These are phyloP conservation scores for Zygoascus hellenicus DNA, from an alignment of 1,139 yeast genomes.

Conservation along the genomic window DNA sequence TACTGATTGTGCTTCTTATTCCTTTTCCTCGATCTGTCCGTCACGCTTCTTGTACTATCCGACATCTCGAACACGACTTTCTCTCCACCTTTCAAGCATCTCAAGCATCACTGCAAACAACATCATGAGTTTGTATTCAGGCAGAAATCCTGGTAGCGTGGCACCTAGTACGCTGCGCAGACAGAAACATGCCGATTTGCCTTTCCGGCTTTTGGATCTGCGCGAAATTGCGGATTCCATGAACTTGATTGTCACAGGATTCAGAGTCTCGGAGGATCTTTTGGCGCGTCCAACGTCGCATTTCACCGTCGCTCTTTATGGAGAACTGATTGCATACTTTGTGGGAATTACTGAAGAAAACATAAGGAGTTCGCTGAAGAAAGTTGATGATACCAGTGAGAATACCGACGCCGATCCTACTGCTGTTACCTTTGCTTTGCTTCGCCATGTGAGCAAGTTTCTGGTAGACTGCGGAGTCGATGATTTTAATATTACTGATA, in stretches of 20 bases:
- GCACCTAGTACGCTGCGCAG: conserved; percentile 21
- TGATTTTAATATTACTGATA: conserved; percentile 70
- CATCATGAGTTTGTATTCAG: no score
- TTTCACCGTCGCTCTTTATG: conserved; percentile 56
- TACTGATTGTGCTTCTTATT: no score
- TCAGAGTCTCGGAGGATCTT: conserved; percentile 31
- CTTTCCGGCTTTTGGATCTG: conserved; percentile 63
- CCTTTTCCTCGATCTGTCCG: no score
- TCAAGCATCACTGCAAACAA: no score
- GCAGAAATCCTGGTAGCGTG: no score
- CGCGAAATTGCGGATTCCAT: conserved; percentile 59
- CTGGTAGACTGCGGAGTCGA: conserved; percentile 68
- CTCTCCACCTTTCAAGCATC: no score
- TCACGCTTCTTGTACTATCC: no score
- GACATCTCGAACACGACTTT: no score
- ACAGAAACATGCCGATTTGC: conserved; percentile 14
- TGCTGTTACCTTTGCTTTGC: conserved; percentile 47
- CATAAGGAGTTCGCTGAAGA: conserved; percentile 33
- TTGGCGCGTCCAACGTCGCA: conserved; percentile 60
- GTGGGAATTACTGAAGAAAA: conserved; percentile 53
- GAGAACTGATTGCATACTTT: conserved; percentile 67
- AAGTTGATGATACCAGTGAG: conserved; percentile 31
- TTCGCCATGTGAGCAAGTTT: conserved; percentile 55
- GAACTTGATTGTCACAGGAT: conserved; percentile 34
- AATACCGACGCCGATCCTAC: conserved; percentile 24